Conservation (phyloP, 73 alveolate genomes). For the Blepharisma japonicum region DNA sequence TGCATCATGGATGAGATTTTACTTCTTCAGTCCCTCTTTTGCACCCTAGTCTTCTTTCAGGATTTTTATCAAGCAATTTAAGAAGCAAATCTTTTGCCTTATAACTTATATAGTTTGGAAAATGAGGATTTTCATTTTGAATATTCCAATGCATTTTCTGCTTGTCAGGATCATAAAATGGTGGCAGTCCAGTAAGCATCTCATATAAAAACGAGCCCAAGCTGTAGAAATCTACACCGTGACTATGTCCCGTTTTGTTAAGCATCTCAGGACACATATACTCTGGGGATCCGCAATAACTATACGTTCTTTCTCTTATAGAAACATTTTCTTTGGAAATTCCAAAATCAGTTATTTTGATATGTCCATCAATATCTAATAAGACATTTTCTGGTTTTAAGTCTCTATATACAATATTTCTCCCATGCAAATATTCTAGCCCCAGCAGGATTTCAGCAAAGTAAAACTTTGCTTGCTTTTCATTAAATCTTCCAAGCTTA, state of each 20-base stretch:
- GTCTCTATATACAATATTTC: conserved; percentile 35
- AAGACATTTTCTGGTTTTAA: conserved; percentile 81
- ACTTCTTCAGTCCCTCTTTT: conserved; percentile 9
- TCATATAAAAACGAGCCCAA: conserved; percentile 85
- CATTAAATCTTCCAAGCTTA: conserved; percentile 62
- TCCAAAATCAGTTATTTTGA: conserved; percentile 83
- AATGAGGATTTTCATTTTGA: conserved; percentile 29
- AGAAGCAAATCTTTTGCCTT: conserved; percentile 42
- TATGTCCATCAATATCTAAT: conserved; percentile 80
- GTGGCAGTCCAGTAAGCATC: conserved; percentile 72
- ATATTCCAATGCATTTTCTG: conserved; percentile 52
- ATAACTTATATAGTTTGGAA: conserved; percentile 42
- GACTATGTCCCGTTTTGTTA: conserved; percentile 57
- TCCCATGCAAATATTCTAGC: conserved; percentile 34
- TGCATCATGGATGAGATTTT: conserved; percentile 29
- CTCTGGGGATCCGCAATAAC: conserved; percentile 89
- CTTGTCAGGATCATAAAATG: conserved; percentile 56
- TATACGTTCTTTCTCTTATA: conserved; percentile 37
- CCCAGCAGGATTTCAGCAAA: conserved; percentile 40
- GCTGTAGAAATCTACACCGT: conserved; percentile 76
- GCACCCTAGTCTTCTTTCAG: conserved; percentile 56
- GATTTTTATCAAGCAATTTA: conserved; percentile 53
- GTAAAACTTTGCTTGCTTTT: conserved; percentile 67
- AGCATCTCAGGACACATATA: conserved; percentile 92
- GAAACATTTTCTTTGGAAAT: conserved; percentile 63